Evolutionary conservation across 2,329 filamentous ascomycete species (phyloP).

Genomic region (Escovopsis sp.): DNA sequence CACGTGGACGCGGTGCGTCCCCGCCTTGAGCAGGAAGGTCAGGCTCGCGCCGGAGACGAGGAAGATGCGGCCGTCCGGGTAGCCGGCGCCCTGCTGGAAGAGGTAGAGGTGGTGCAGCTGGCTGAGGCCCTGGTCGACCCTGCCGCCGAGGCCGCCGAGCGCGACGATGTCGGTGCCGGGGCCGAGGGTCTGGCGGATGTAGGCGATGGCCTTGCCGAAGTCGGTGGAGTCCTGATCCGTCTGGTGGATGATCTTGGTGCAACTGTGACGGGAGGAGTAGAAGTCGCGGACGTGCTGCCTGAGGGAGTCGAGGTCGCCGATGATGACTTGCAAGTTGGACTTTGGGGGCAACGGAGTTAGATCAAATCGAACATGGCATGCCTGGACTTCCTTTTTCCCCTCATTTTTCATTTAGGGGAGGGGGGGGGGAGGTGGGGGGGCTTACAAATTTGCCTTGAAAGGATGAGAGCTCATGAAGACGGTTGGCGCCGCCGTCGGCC

Average conservation of each 20-base stretch:
- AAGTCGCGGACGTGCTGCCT: conserved; percentile 43
- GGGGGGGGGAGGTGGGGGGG: not conserved
- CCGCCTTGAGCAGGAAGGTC: conserved; percentile 62
- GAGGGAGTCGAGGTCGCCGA: conserved; percentile 86
- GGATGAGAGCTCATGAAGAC: conserved; percentile 37
- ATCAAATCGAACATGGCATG: not conserved
- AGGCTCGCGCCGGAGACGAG: conserved; percentile 70
- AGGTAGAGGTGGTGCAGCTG: conserved; percentile 73
- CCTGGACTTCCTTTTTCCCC: too few relatives aligned
- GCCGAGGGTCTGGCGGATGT: conserved; percentile 29
- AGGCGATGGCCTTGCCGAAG: conserved; percentile 66
- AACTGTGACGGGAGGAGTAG: conserved; percentile 39
- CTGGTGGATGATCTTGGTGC: conserved; percentile 50
- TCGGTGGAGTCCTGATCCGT: conserved; percentile 81
- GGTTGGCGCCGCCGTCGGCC: conserved; percentile 84
- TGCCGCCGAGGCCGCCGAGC: conserved; percentile 71
- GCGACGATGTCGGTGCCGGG: conserved; percentile 50
- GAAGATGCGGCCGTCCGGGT: conserved; percentile 47
- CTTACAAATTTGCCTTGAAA: conserved; percentile 28
- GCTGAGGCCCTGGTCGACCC: conserved; percentile 83
- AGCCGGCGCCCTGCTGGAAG: conserved; percentile 36
- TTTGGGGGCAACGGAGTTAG: conserved; percentile 12
- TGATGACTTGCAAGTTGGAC: conserved; percentile 54
- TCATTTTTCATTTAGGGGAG: too few relatives aligned
- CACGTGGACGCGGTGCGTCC: conserved; percentile 52